These are phyloP conservation scores for Ustilago loliicola DNA, from an alignment of 1,284 basidiomycete genomes.

Conservation along the genomic window DNA sequence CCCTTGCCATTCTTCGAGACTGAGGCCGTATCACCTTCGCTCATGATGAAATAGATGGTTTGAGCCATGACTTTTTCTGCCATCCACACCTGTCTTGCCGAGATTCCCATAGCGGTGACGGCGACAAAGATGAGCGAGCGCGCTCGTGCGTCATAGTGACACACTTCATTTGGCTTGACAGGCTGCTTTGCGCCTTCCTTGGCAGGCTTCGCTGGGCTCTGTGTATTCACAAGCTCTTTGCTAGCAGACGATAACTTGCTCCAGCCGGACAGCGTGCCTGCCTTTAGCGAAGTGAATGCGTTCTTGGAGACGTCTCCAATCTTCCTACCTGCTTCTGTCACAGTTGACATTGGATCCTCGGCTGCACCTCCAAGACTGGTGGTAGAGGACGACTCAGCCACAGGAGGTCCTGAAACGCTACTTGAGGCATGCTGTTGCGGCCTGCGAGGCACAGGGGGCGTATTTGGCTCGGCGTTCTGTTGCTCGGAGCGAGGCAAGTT, in stretches of 20 bases:
- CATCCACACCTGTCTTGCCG: slow-evolving; percentile 47
- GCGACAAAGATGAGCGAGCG: slow-evolving; percentile 63
- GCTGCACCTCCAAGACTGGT: background rate
- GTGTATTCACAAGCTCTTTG: slow-evolving; percentile 36
- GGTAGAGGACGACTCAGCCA: background rate
- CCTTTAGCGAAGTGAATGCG: slow-evolving; percentile 44
- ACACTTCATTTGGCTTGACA: slow-evolving; percentile 63
- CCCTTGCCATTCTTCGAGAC: slow-evolving; percentile 51
- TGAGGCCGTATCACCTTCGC: slow-evolving; percentile 50
- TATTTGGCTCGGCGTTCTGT: background rate
- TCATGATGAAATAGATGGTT: slow-evolving; percentile 64
- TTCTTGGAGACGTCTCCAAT: slow-evolving; percentile 41
- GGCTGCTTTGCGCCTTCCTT: slow-evolving; percentile 29
- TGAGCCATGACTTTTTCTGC: slow-evolving; percentile 65
- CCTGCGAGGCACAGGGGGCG: background rate
- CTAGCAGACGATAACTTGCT: slow-evolving; percentile 44
- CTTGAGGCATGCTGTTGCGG: background rate
- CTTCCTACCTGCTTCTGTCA: slow-evolving; percentile 34
- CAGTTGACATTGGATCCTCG: slow-evolving; percentile 18
- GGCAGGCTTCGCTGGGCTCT: background rate
- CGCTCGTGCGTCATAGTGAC: slow-evolving; percentile 64
- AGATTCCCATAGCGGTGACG: slow-evolving; percentile 55
- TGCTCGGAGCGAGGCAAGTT: slow-evolving; percentile 16
- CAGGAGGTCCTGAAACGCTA: background rate
- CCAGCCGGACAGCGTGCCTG: slow-evolving; percentile 43